Conservation (phyloP, 2,329 filamentous ascomycete species). For the Colletotrichum orchidophilum region DNA sequence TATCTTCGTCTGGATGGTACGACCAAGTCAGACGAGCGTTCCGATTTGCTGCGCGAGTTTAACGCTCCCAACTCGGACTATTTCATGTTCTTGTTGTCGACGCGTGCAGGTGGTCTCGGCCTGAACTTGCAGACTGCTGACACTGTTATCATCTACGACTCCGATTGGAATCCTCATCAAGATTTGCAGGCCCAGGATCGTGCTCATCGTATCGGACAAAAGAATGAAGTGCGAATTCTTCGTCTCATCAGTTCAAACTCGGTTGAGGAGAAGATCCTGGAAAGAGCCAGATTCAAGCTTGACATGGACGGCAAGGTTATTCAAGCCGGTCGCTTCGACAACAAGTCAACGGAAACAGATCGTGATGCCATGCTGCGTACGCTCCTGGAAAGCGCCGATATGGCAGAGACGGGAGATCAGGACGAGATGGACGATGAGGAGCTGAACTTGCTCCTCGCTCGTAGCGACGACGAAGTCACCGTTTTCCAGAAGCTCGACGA, state of each 20-base stretch:
- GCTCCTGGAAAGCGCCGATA: conserved; percentile 84
- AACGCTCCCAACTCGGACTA: conserved; percentile 91
- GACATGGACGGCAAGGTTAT: conserved; percentile 99
- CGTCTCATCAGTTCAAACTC: conserved; percentile 96
- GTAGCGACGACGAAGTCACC: conserved; percentile 80
- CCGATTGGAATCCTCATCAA: conserved; percentile 99
- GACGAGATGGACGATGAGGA: conserved; percentile 99
- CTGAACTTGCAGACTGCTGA: conserved; percentile 97
- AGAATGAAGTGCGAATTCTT: conserved; percentile 98
- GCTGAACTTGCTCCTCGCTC: conserved; percentile 91
- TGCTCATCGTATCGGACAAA: conserved; percentile 99
- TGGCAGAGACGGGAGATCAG: conserved; percentile 76
- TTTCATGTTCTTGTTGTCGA: conserved; percentile 98
- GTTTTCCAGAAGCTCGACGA: conserved; percentile 87
- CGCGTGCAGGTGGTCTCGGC: conserved; percentile 96
- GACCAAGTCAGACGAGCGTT: conserved; percentile 97
- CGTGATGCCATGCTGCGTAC: conserved; percentile 96
- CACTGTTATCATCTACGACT: conserved; percentile 99
- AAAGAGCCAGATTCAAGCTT: conserved; percentile 95
- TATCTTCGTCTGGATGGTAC: conserved; percentile 96
- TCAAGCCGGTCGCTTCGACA: conserved; percentile 98
- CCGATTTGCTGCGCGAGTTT: conserved; percentile 87
- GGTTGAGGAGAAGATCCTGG: conserved; percentile 97
- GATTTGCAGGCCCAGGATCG: conserved; percentile 99
- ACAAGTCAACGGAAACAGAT: conserved; percentile 98